These are phyloP conservation scores for Apostasia shenzhenica DNA, from an alignment of 106 monocot genomes.

Conservation along the genomic window DNA sequence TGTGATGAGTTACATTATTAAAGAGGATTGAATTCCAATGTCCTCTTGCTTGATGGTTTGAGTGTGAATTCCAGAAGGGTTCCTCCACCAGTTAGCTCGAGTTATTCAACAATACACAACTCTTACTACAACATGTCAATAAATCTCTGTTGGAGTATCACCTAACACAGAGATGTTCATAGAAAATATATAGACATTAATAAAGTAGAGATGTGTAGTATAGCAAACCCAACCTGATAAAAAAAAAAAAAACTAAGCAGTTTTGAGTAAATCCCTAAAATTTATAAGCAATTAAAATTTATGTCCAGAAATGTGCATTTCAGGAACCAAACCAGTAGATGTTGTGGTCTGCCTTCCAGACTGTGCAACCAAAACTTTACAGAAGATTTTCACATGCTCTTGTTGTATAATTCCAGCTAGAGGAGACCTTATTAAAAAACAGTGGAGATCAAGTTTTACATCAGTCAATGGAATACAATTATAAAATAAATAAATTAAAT, in stretches of 20 bases:
- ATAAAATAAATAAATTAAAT: neutral
- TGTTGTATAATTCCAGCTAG: constrained; percentile 67
- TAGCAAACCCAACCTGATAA: neutral
- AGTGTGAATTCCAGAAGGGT: too few species aligned
- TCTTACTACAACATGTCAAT: too few species aligned
- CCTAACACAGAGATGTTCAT: neutral
- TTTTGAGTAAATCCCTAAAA: neutral
- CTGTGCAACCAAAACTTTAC: constrained; percentile 60
- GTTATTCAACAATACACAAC: too few species aligned
- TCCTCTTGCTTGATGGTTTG: too few species aligned
- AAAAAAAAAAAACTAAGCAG: neutral
- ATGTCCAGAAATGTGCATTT: neutral
- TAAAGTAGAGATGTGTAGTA: neutral
- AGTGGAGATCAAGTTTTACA: neutral
- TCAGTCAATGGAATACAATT: neutral
- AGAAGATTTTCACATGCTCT: constrained; percentile 79
- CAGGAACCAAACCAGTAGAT: constrained; percentile 42
- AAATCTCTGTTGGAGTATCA: too few species aligned
- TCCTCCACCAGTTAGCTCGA: too few species aligned
- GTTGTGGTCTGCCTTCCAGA: constrained; percentile 52
- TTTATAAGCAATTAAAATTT: neutral
- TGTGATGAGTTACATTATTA: too few species aligned
- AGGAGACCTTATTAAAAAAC: constrained; percentile 46
- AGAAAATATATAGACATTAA: neutral
- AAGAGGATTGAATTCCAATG: too few species aligned